Conservation (phyloP, 2,329 filamentous ascomycete genomes). For the Sporothrix euskadiensis region DNA sequence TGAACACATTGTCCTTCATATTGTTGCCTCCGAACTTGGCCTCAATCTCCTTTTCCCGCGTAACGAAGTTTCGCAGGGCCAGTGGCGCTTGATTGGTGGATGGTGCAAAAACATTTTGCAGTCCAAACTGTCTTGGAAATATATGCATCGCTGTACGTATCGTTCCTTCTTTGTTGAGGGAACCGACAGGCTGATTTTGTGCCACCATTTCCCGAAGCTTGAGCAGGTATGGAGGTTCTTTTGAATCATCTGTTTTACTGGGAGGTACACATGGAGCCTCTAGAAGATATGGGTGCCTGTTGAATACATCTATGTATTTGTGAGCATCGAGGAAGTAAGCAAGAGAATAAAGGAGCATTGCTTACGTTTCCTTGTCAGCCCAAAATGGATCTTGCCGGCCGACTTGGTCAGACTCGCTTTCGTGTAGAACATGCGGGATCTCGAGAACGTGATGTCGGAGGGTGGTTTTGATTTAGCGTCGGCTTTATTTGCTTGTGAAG, state of each 20-base stretch:
- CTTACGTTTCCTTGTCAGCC: conserved; percentile 79
- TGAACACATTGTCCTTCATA: conserved; percentile 26
- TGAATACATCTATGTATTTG: not conserved
- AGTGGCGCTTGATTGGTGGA: conserved; percentile 69
- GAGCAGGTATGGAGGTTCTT: conserved; percentile 44
- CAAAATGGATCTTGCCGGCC: conserved; percentile 67
- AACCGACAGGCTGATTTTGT: not conserved
- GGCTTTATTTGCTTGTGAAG: not conserved
- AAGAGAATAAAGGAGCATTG: conserved; percentile 28
- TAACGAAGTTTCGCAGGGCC: conserved; percentile 78
- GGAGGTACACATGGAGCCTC: not conserved
- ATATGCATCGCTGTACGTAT: conserved; percentile 84
- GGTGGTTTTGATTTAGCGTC: conserved; percentile 35
- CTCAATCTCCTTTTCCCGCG: conserved; percentile 79
- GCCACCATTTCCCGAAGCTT: conserved; percentile 44
- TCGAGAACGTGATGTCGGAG: conserved; percentile 70
- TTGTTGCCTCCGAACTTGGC: conserved; percentile 40
- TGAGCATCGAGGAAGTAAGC: not conserved
- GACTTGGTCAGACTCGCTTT: conserved; percentile 66
- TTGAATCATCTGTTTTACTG: not conserved
- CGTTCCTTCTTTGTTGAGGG: conserved; percentile 53
- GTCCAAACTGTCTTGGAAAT: conserved; percentile 83
- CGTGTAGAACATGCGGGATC: conserved; percentile 84
- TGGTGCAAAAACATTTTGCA: conserved; percentile 91
- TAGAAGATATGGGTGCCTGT: conserved; percentile 52